phyloP scores from a whole-genome alignment of 139 green algal species.

The Chlamydomonas sp. region DNA sequence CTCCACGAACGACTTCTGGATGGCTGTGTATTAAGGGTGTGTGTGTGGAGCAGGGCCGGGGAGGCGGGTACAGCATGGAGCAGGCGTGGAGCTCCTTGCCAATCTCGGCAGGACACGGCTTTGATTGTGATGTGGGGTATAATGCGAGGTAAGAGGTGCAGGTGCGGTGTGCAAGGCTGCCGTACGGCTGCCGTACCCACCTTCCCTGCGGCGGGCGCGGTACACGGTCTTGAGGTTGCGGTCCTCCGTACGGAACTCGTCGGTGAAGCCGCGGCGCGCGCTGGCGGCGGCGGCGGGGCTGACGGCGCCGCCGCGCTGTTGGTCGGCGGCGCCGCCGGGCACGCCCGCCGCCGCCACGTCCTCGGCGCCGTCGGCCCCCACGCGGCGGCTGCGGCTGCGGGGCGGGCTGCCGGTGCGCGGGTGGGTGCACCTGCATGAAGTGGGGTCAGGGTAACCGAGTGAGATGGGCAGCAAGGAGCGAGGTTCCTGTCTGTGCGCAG shows the following conservation, averaged over 20 bases:
- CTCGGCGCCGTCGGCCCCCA: neutral
- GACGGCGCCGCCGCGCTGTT: neutral
- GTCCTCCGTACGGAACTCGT: no score
- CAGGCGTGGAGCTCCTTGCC: neutral
- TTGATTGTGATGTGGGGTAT: neutral
- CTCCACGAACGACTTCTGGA: slow-evolving; percentile 37
- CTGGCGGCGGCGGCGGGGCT: neutral
- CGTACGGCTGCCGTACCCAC: no score
- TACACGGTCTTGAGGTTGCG: no score
- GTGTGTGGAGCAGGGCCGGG: no score
- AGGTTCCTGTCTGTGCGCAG: no score
- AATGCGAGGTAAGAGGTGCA: neutral
- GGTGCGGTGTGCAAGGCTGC: no score
- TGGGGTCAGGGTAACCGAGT: neutral
- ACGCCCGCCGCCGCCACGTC: neutral
- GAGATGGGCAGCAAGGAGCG: no score
- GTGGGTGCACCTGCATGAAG: slow-evolving; percentile 45
- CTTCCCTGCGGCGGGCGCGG: no score
- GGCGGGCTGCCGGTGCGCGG: slow-evolving; percentile 21
- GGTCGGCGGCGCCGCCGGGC: no score
- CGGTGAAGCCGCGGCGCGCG: no score
- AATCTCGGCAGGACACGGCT: neutral
- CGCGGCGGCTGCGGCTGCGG: neutral
- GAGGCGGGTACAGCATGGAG: neutral
- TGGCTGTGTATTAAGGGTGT: neutral